A percentile compares a stretch with the other conserved stretches of the same genome.
Evolutionary conservation across 1,284 basidiomycete genomes (phyloP).

Genomic region (Tremellales sp.): DNA sequence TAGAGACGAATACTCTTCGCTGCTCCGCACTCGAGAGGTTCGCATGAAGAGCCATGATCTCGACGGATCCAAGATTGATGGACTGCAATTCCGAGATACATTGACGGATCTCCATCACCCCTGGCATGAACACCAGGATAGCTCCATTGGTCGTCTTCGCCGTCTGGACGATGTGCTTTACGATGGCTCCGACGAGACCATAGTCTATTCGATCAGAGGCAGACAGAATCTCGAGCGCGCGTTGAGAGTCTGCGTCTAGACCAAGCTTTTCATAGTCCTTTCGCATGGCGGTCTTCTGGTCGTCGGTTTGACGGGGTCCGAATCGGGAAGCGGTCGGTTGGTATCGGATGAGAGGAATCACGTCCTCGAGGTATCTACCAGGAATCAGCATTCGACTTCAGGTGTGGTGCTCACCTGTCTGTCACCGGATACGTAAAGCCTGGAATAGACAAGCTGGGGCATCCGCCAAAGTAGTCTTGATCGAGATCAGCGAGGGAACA

Average conservation of each 20-base stretch:
- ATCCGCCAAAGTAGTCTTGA: slow-evolving; percentile 70
- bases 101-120: slow-evolving; percentile 80
- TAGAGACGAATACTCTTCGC: slow-evolving; percentile 71
- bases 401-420: slow-evolving; percentile 58
- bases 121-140: slow-evolving; percentile 82
- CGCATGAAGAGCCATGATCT: slow-evolving; percentile 80
- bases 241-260: slow-evolving; percentile 56
- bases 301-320: slow-evolving; percentile 54
- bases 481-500: neutral
- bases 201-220: slow-evolving; percentile 70
- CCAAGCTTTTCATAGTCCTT: slow-evolving; percentile 56
- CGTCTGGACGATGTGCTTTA: slow-evolving; percentile 62
- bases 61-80: slow-evolving; percentile 51
- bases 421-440: slow-evolving; percentile 75
- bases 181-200: slow-evolving; percentile 65
- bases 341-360: slow-evolving; percentile 58
- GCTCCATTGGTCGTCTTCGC: slow-evolving; percentile 56
- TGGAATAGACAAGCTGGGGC: slow-evolving; percentile 77
- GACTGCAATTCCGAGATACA: slow-evolving; percentile 66
- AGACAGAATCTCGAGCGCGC: slow-evolving; percentile 61
- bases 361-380: slow-evolving; percentile 72
- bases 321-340: slow-evolving; percentile 43
- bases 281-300: slow-evolving; percentile 53
- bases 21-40: slow-evolving; percentile 85
- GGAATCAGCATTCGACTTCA: neutral